A percentile compares a stretch with the other conserved stretches of the same genome.
These are phyloP conservation scores for Lasiodiplodia theobromae DNA, from an alignment of 2,329 filamentous ascomycete species.

Conservation along the genomic window DNA sequence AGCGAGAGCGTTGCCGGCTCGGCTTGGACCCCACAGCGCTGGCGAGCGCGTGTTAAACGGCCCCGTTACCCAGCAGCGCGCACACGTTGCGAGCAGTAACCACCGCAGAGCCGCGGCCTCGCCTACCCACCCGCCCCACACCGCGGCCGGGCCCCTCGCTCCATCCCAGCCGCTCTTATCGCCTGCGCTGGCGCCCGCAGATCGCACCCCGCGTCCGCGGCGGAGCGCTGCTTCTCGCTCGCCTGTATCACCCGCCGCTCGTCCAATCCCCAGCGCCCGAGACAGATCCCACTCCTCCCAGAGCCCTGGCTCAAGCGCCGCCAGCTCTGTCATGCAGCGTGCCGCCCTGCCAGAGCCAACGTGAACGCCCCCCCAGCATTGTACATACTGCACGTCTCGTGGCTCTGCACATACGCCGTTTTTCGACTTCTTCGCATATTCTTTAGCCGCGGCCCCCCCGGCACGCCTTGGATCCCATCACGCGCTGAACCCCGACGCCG, in stretches of 20 bases:
- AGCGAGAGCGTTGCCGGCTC: constrained; percentile 14
- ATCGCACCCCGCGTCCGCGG: constrained; percentile 6
- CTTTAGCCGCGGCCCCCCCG: constrained; percentile 18
- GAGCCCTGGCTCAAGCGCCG: constrained; percentile 19
- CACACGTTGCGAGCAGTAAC: constrained; percentile 13
- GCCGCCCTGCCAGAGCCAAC: constrained; percentile 29
- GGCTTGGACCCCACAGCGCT: neutral
- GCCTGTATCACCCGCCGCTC: constrained; percentile 24
- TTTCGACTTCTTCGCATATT: constrained; percentile 30
- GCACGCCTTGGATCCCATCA: neutral
- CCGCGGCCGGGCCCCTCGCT: neutral
- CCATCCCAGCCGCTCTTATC: constrained; percentile 10
- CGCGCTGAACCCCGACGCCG: neutral
- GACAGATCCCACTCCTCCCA: constrained; percentile 28
- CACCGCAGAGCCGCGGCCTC: constrained; percentile 25
- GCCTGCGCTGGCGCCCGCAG: constrained; percentile 8
- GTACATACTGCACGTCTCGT: constrained; percentile 30
- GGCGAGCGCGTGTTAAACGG: constrained; percentile 26
- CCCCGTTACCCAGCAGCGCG: constrained; percentile 12
- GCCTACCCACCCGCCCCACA: neutral
- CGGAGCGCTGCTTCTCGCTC: constrained; percentile 10
- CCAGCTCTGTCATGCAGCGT: constrained; percentile 28
- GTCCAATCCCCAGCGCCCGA: constrained; percentile 26
- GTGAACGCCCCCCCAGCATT: constrained; percentile 20
- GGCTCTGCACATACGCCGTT: constrained; percentile 30